Evolutionary conservation across 2,329 filamentous ascomycete species (phyloP).

Genomic region (Calonectria pauciramosa): DNA sequence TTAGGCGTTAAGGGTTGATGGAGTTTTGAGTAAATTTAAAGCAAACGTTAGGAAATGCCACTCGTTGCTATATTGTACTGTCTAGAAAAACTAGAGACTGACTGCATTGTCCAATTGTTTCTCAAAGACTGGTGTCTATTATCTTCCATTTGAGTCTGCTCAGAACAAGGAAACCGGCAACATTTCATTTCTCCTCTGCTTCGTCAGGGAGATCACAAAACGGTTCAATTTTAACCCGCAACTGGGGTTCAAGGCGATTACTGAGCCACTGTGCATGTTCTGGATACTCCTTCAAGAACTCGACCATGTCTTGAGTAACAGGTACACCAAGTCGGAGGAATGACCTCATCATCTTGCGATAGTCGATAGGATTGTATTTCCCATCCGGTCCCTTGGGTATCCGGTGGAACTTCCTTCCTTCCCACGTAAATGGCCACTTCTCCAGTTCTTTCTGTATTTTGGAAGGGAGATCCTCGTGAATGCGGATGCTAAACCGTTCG

Average conservation of each 20-base stretch:
- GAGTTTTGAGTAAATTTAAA: neutral
- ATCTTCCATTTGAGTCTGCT: neutral
- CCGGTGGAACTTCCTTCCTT: conserved; percentile 23
- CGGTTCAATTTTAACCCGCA: conserved; percentile 16
- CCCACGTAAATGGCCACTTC: conserved; percentile 33
- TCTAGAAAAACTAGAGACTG: neutral
- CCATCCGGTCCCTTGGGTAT: conserved; percentile 17
- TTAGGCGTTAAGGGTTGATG: neutral
- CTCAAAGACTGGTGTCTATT: neutral
- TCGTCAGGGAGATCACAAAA: conserved; percentile 6
- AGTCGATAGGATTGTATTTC: conserved; percentile 15
- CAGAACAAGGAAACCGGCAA: neutral
- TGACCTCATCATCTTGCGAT: conserved; percentile 20
- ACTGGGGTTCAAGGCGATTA: neutral
- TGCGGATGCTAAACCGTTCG: conserved; percentile 2
- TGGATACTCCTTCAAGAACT: conserved; percentile 28
- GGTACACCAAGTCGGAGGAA: conserved; percentile 1
- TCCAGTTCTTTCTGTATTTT: conserved; percentile 24
- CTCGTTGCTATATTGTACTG: neutral
- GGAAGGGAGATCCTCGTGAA: conserved; percentile 18
- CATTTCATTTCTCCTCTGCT: neutral
- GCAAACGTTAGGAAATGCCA: neutral
- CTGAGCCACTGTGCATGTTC: conserved; percentile 30
- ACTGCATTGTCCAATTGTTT: neutral
- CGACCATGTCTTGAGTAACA: neutral